phyloP scores from a whole-genome alignment of 208 protist species.

The Trypanosoma conorhini region DNA sequence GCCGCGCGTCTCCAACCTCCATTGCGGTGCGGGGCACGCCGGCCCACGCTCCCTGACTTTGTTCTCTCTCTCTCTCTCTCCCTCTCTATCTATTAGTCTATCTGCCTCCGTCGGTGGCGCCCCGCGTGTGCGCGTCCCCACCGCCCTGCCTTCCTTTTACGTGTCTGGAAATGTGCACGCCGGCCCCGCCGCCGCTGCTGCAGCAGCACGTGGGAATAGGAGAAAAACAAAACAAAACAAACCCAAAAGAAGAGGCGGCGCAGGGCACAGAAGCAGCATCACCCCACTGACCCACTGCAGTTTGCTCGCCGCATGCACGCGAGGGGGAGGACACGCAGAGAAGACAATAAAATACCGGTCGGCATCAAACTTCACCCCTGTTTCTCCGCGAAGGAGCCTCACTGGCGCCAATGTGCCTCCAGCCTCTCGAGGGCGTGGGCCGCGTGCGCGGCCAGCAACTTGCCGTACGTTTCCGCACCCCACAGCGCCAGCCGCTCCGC shows the following conservation, averaged over 20 bases:
- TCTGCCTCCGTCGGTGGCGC: not conserved
- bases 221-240: conserved; percentile 10
- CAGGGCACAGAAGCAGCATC: not conserved
- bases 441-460: conserved; percentile 20
- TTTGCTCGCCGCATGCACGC: too few relatives aligned
- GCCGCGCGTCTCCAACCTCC: not conserved
- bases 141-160: too few relatives aligned
- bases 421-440: conserved; percentile 7
- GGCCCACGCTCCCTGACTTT: not conserved
- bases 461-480: conserved; percentile 27
- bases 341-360: too few relatives aligned
- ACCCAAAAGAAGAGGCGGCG: too few relatives aligned
- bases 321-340: too few relatives aligned
- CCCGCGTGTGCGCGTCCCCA: too few relatives aligned
- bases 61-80: not conserved
- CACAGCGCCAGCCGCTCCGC: conserved; percentile 16
- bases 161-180: not conserved
- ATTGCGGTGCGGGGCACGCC: not conserved
- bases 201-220: not conserved
- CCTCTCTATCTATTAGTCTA: not conserved
- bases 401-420: not conserved
- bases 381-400: not conserved
- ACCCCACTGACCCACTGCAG: too few relatives aligned
- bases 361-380: too few relatives aligned
- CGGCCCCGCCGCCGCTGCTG: not conserved